Evolutionary conservation across 108 stramenopile species (phyloP).

Genomic region (Nitzschia putrida): DNA sequence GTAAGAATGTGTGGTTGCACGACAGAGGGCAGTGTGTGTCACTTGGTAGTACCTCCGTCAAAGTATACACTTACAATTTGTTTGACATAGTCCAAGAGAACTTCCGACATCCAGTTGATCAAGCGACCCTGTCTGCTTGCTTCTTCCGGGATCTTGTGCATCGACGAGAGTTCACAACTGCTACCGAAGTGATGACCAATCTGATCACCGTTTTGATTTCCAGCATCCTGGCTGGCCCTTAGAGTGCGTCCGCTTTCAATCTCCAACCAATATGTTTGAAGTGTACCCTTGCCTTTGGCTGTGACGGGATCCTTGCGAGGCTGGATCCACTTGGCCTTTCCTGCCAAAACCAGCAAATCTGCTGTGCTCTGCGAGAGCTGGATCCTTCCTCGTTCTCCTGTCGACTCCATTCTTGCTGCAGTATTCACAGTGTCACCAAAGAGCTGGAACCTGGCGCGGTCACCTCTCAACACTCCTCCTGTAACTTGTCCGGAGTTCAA

Average conservation of each 20-base stretch:
- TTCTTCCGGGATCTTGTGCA: neutral
- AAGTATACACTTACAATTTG: conserved; percentile 21
- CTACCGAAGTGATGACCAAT: neutral
- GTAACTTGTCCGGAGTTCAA: conserved; percentile 24
- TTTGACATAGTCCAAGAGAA: conserved; percentile 23
- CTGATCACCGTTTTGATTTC: neutral
- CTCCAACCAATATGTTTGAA: conserved; percentile 28
- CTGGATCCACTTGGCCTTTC: conserved; percentile 49
- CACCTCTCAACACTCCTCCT: conserved; percentile 21
- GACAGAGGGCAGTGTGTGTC: no score
- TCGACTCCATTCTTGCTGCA: conserved; percentile 61
- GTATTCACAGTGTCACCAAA: conserved; percentile 50
- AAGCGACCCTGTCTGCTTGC: neutral
- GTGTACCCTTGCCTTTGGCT: conserved; percentile 70
- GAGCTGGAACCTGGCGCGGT: conserved; percentile 20
- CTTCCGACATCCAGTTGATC: conserved; percentile 19
- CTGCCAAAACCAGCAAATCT: conserved; percentile 39
- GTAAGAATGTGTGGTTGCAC: no score
- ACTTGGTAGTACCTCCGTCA: no score
- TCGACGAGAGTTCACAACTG: neutral
- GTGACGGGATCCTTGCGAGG: conserved; percentile 40
- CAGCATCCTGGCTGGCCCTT: neutral
- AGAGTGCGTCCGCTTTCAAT: neutral
- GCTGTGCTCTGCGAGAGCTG: conserved; percentile 62
- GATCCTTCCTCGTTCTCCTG: conserved; percentile 47